Percentiles rank a stretch among this genome's conserved stretches.
These are phyloP conservation scores for Dendrobium officinale DNA, from an alignment of 106 monocot genomes.

Conservation along the genomic window DNA sequence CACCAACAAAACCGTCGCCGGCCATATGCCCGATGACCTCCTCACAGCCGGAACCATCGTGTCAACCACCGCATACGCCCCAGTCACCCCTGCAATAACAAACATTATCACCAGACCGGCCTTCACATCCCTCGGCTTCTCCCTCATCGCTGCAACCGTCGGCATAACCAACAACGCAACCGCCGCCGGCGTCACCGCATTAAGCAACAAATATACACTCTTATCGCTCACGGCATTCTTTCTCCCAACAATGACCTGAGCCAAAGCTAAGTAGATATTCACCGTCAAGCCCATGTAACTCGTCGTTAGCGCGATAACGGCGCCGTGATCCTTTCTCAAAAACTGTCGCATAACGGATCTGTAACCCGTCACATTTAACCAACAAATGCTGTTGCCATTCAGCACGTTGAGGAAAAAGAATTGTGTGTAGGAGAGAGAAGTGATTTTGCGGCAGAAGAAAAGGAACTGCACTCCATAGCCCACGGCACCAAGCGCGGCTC, in stretches of 20 bases:
- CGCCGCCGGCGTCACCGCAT: neutral
- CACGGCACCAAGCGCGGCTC: neutral
- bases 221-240: neutral
- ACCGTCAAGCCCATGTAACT: constrained; percentile 14
- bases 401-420: constrained; percentile 10
- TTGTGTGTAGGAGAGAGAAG: constrained; percentile 5
- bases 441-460: constrained; percentile 7
- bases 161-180: constrained; percentile 5
- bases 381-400: constrained; percentile 14
- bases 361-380: constrained; percentile 13
- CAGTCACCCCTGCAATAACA: constrained; percentile 3
- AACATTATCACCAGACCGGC: neutral
- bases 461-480: constrained; percentile 19
- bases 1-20: constrained; percentile 2
- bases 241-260: neutral
- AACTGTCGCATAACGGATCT: constrained; percentile 13
- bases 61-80: constrained; percentile 10
- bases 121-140: neutral
- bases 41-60: neutral
- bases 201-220: constrained; percentile 5
- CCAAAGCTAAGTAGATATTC: constrained; percentile 12
- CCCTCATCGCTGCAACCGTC: neutral
- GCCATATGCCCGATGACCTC: neutral
- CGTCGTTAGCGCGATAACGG: constrained; percentile 7
- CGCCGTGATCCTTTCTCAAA: neutral